phyloP scores from a whole-genome alignment of 2,329 filamentous ascomycete species.

The Daldinia sp. region DNA sequence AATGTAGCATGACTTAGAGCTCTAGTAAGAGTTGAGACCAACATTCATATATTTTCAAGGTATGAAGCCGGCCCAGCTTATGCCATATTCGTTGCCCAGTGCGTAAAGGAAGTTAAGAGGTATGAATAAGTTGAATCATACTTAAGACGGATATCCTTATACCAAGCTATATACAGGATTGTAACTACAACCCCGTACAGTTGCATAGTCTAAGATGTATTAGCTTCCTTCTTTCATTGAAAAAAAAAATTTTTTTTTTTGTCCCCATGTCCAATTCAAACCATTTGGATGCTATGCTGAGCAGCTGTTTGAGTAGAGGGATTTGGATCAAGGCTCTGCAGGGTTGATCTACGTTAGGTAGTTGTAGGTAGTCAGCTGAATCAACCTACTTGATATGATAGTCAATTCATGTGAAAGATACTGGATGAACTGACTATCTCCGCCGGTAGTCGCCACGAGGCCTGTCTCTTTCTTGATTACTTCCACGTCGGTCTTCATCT shows the following conservation, averaged over 20 bases:
- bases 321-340: not conserved
- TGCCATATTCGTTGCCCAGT: not conserved
- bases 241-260: too few relatives aligned
- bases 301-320: not conserved
- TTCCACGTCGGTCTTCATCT: constrained; percentile 43
- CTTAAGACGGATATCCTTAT: not conserved
- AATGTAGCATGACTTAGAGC: not conserved
- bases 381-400: not conserved
- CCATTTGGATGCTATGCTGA: not conserved
- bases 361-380: not conserved
- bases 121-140: not conserved
- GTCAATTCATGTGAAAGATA: not conserved
- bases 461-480: constrained; percentile 41
- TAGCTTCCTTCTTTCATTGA: not conserved
- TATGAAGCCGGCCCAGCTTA: not conserved
- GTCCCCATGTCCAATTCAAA: not conserved
- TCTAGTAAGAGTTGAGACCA: not conserved
- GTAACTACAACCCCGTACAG: not conserved
- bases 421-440: constrained; percentile 36
- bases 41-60: not conserved
- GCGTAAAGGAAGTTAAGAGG: constrained; percentile 2
- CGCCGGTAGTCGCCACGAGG: constrained; percentile 40
- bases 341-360: not conserved
- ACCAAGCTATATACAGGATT: not conserved
- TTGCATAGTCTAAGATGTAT: not conserved